These are phyloP conservation scores for Achlya hypogyna DNA, from an alignment of 352 stramenopile species.

Conservation along the genomic window DNA sequence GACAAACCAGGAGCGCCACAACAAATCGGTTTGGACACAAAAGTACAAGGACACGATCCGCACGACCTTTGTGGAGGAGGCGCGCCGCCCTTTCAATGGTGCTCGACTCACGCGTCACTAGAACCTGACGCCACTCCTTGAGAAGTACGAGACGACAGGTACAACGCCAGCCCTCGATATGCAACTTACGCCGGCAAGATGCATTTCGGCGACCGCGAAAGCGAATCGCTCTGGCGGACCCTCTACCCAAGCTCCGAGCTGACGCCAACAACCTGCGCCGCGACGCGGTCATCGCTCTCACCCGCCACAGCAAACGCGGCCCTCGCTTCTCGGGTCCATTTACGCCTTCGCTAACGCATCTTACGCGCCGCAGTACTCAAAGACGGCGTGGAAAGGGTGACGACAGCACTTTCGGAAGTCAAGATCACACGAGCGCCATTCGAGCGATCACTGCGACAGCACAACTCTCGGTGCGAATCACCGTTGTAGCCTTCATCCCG, in stretches of 20 bases:
- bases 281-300: constrained; percentile 6
- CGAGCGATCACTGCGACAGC: background rate
- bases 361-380: background rate
- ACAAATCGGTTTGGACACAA: constrained; percentile 1
- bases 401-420: background rate
- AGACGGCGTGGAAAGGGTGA: background rate
- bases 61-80: constrained; percentile 1
- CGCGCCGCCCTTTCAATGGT: background rate
- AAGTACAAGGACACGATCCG: constrained; percentile 8
- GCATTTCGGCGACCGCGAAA: constrained; percentile 15
- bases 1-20: constrained; percentile 5
- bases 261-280: background rate
- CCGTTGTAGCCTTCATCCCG: background rate
- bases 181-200: background rate
- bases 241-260: background rate
- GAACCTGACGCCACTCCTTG: background rate
- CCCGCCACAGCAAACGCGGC: background rate
- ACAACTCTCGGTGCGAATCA: constrained; percentile 9
- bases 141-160: constrained; percentile 13
- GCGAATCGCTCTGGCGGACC: background rate
- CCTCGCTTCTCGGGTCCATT: background rate
- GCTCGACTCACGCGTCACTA: background rate
- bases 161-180: background rate
- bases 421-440: background rate
- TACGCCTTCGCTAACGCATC: background rate